phyloP scores from a whole-genome alignment of 805 yeast genomes.

The Zygosaccharomyces siamensis region DNA sequence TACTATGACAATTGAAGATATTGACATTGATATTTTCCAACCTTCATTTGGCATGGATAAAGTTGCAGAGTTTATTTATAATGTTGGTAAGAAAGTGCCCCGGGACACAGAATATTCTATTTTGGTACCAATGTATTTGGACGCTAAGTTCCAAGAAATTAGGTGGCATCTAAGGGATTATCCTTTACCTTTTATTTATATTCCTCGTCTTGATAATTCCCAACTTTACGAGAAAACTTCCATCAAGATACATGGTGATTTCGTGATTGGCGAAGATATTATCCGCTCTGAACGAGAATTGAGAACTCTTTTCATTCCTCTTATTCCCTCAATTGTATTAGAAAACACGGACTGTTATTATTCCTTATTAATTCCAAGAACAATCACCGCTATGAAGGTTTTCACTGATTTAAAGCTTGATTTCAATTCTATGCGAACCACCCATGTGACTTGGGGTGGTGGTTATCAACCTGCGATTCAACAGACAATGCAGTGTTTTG shows the following conservation, averaged over 20 bases:
- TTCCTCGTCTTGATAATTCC: conserved; percentile 48
- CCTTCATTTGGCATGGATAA: conserved; percentile 50
- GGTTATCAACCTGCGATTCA: conserved; percentile 81
- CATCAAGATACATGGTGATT: conserved; percentile 51
- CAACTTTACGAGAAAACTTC: conserved; percentile 30
- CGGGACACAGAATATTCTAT: conserved; percentile 61
- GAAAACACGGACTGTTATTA: conserved; percentile 43
- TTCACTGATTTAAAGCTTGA: conserved; percentile 56
- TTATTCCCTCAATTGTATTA: conserved; percentile 44
- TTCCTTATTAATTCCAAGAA: conserved; percentile 62
- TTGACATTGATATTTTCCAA: conserved; percentile 44
- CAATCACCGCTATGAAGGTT: conserved; percentile 70
- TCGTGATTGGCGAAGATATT: conserved; percentile 65
- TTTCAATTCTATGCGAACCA: conserved; percentile 51
- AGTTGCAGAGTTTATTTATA: conserved; percentile 57
- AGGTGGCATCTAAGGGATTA: conserved; percentile 76
- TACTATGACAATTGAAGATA: conserved; percentile 44
- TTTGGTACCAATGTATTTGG: conserved; percentile 57
- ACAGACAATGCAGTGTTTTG: conserved; percentile 70
- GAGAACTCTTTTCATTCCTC: conserved; percentile 57
- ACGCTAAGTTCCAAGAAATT: conserved; percentile 54
- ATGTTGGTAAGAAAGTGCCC: conserved; percentile 82
- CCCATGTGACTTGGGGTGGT: conserved; percentile 77
- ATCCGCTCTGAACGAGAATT: conserved; percentile 47
- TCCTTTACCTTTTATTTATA: conserved; percentile 74